Base-by-base conservation (phyloP, 2,329 filamentous ascomycete genomes). In the Xylaria hypoxylon region DNA sequence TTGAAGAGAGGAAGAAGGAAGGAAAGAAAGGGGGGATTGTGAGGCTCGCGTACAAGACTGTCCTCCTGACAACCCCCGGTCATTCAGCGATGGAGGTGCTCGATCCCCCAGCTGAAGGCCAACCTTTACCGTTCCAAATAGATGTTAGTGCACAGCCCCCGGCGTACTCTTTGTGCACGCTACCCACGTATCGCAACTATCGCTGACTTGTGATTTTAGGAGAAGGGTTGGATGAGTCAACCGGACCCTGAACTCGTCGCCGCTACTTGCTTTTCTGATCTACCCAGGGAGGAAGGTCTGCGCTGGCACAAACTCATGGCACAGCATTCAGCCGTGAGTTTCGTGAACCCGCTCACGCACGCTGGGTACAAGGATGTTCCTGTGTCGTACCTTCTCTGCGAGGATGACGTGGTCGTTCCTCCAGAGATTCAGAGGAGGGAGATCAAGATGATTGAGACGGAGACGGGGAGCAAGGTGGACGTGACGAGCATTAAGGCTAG, bases 351-450 rank as follows among this genome's bases (percentile, higher is more conserved):
- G 2, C 65, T 83, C 45, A 80, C 78, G 1, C 74, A 83, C 68
- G 64, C 77, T 2, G 80, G 79, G 0, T 83, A 81, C 65, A 79
- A 78, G 61, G 75, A 82, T 40, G 72, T 81, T 1, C 78, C 78
- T 0, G 78, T 79, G 2, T 81, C 77, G 1, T 83, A 79, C 64
- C 69, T 83, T 8, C 2, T 83, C 13, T 79, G 77, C 44, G 77
- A 79, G 50, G 65, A 76, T 0, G 80, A 83, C 64, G 11, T 59
- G 11, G 68, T 72, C n/a, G 70, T 83, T n/a, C 52, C 72, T 1
- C 70, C 77, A 0, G 63, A 69, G 22, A 48, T 70, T 5, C 80
- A 83, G 69, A 80, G 78, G 44, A 53, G 33, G 0, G 65, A 56
- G 22, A 73, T 74, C 47, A 74, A 79, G 11, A 69, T 71, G 31